These are phyloP conservation scores for Pseudocercospora musae DNA, from an alignment of 2,329 filamentous ascomycete genomes.

Conservation along the genomic window DNA sequence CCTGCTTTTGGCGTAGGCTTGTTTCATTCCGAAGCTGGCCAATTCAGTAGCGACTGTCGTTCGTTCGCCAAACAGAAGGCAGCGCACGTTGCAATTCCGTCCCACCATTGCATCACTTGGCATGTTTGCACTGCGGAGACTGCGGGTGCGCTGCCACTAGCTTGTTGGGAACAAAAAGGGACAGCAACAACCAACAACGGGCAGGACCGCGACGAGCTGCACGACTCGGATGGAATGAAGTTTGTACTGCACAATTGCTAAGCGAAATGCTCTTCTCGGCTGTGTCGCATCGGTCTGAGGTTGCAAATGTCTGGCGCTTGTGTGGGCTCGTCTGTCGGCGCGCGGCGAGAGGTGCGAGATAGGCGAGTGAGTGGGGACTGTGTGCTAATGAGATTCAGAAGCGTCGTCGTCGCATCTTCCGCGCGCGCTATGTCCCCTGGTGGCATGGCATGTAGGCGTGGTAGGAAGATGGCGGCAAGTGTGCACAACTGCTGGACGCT, in stretches of 20 bases:
- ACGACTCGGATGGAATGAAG: neutral
- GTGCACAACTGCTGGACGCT: neutral
- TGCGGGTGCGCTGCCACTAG: neutral
- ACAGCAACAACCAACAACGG: neutral
- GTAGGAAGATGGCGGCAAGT: neutral
- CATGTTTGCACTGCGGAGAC: neutral
- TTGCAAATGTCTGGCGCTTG: neutral
- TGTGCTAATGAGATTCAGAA: slow-evolving; percentile 2
- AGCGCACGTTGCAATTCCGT: neutral
- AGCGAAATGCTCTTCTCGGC: neutral
- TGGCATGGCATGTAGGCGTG: neutral
- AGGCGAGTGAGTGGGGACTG: neutral
- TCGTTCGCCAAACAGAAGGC: neutral
- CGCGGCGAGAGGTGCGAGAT: neutral
- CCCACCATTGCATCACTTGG: neutral
- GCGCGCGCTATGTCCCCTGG: neutral
- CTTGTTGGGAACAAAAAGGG: no score
- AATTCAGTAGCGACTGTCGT: neutral
- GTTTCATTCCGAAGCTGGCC: neutral
- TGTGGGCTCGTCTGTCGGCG: neutral
- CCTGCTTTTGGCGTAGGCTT: neutral
- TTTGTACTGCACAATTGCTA: neutral
- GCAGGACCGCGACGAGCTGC: neutral
- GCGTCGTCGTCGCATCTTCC: neutral
- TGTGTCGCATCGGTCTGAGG: neutral